These are phyloP conservation scores for Trypanosoma caninum DNA, from an alignment of 208 protist species.

Conservation along the genomic window DNA sequence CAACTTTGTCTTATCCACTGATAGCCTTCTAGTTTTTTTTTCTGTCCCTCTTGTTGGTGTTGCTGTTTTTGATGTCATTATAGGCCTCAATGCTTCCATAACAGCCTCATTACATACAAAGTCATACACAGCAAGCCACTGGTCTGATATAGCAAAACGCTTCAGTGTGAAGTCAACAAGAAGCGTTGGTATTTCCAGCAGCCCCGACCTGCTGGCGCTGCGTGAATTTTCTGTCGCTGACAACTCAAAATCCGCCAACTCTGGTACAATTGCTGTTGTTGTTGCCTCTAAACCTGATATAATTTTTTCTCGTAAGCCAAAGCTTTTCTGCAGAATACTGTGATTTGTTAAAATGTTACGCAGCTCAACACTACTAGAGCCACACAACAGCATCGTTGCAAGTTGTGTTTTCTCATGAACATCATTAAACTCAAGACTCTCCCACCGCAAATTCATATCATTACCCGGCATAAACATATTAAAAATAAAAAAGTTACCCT, in stretches of 20 bases:
- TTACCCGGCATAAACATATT: slow-evolving; percentile 3
- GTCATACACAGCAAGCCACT: slow-evolving; percentile 83
- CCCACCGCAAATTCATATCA: slow-evolving; percentile 43
- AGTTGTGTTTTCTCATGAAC: slow-evolving; percentile 31
- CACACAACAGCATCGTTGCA: slow-evolving; percentile 53
- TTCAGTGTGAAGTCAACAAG: slow-evolving; percentile 74
- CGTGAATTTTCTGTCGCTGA: not conserved
- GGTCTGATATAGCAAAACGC: slow-evolving; percentile 79
- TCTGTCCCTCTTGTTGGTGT: not conserved
- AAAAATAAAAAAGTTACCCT: slow-evolving; percentile 15
- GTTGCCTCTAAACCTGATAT: not conserved
- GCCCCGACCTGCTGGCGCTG: slow-evolving; percentile 3
- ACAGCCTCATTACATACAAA: slow-evolving; percentile 73
- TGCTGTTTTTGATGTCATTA: not conserved
- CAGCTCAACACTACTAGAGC: slow-evolving; percentile 49
- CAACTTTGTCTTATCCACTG: not conserved
- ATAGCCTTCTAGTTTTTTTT: not conserved
- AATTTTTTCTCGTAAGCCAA: slow-evolving; percentile 36
- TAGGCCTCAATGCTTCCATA: slow-evolving; percentile 33
- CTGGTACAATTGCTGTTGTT: slow-evolving; percentile 1
- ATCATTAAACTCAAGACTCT: slow-evolving; percentile 58
- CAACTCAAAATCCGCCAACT: not conserved
- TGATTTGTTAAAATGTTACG: slow-evolving; percentile 52
- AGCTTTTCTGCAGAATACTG: slow-evolving; percentile 39
- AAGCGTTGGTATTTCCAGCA: slow-evolving; percentile 47